Percentiles rank a stretch among this genome's conserved stretches.
These are phyloP conservation scores for Pholiota adiposa DNA, from an alignment of 1,284 basidiomycete genomes.

Conservation along the genomic window DNA sequence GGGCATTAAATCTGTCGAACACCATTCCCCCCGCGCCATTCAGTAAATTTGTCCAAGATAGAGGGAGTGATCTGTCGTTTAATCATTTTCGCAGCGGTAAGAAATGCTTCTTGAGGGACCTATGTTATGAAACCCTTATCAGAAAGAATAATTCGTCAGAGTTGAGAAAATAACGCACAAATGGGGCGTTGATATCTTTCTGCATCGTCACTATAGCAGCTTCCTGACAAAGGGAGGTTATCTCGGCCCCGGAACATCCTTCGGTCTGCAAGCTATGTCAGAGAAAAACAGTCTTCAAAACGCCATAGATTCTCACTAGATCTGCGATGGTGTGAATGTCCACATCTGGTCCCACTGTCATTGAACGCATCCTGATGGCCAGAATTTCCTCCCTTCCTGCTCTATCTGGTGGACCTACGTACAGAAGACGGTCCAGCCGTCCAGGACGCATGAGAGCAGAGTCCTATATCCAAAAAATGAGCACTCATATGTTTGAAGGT, in stretches of 20 bases:
- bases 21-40: slow-evolving; percentile 52
- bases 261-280: slow-evolving; percentile 62
- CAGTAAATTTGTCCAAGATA: slow-evolving; percentile 74
- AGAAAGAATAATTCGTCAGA: not conserved
- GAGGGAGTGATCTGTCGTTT: slow-evolving; percentile 86
- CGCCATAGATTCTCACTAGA: slow-evolving; percentile 57
- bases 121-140: slow-evolving; percentile 33
- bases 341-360: slow-evolving; percentile 79
- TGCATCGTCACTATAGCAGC: slow-evolving; percentile 93
- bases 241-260: slow-evolving; percentile 97
- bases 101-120: slow-evolving; percentile 80
- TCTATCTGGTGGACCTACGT: slow-evolving; percentile 90
- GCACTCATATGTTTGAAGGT: not conserved
- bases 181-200: slow-evolving; percentile 76
- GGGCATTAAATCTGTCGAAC: slow-evolving; percentile 22
- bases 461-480: slow-evolving; percentile 59
- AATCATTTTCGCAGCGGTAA: slow-evolving; percentile 74
- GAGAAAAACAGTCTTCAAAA: slow-evolving; percentile 1
- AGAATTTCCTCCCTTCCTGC: slow-evolving; percentile 86
- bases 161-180: slow-evolving; percentile 50
- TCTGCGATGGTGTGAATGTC: slow-evolving; percentile 74
- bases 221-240: slow-evolving; percentile 93
- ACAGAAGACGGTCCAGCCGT: slow-evolving; percentile 92
- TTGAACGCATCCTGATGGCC: slow-evolving; percentile 73
- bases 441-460: slow-evolving; percentile 95